Evolutionary conservation across 2,329 filamentous ascomycete genomes (phyloP), one percentile per base, ranked within the genome.

Genomic region (Fusarium sp.): DNA sequence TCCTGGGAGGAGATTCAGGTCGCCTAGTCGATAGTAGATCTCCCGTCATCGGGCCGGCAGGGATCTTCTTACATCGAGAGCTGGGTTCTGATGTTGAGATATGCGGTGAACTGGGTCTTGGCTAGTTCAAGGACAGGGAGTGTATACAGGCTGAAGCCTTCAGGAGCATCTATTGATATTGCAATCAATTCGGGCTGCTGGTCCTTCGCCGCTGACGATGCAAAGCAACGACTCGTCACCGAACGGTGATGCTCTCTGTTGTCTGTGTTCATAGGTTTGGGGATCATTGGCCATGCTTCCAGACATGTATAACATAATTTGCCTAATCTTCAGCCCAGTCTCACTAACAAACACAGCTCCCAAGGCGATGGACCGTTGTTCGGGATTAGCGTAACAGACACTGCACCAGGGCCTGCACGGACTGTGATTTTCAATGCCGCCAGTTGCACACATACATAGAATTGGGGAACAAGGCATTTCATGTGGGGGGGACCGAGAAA

Each of bases 31-130:
- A 36, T 60, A 46, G 53, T 51, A 66, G 66, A 69, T 70, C 61
- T 70, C 56, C 57, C 66, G 54, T 56, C 45, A 59, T 52, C 67
- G 67, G 65, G 39, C 67, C 65, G 65, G 67, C 23, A 49, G 13
- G 37, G 65, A 64, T 66, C 57, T 39, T 38, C 49, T 51, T 46
- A 43, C 54, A 49, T 53, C 50, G 36, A 48, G 64, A 48, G 64
- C 61, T 60, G 53, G 60, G 41, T 59, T 59, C 63, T 49, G 62
- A 35, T 43, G 35, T 52, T 35, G 36, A 43, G 50, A 45, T 67
- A 59, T 70, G 66, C 68, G 66, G 67, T 70, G 68, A 70, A 57
- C 49, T 36, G 48, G 33, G 46, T 33, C 58, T 65, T 57, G 52
- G 52, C 49, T 57, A 39, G 27, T 37, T 17, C 53, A 50, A 48